Base-by-base conservation (phyloP, 768 basidiomycete genomes). In the Naematelia encephala region DNA sequence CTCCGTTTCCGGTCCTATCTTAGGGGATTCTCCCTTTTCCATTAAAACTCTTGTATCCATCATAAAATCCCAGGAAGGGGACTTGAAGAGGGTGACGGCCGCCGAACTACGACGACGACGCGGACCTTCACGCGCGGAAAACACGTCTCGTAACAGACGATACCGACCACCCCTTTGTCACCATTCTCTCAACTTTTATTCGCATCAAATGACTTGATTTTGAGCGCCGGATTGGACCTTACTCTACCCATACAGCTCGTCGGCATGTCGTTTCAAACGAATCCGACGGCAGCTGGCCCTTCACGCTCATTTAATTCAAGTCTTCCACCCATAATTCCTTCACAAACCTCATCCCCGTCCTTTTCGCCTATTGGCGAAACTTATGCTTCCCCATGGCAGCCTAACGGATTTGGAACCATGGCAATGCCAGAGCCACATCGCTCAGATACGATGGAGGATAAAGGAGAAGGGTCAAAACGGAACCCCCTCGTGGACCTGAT, bases 401-500 rank as follows among this genome's bases (percentile, higher is more conserved):
- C 46, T 47, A 47, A n/a, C 19, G n/a, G 46, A 16, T 25, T 10
- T 21, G 46, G 46, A 19, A n/a, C 46, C n/a, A 47, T 47, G 46
- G 8, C n/a, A 21, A 47, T 39, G 34, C 34, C 34, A 8, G 34
- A 39, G 16, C 34, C 34, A 16, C 34, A 26, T 21, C 42, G 34
- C 23, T n/a, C 47, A 46, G 26, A 39, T 21, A 29, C 28, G 58
- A 42, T 23, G 25, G 49, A 44, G 2, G 56, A 52, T 5, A 52
- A 30, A 51, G 54, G 39, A 19, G 68, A 63, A 19, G 55, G 57
- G 30, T 55, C 52, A n/a, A 70, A 60, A 56, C 49, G 71, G 39
- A 97, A 93, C 73, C 92, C 91, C 23, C 81, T 99, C 55, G 83
- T 83, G 5, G 94, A 99, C 80, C 86, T 99, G 60, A 87, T 98